Evolutionary conservation across 495 filamentous ascomycete genomes (phyloP), one percentile per base, ranked within the genome.

Genomic region (Monascus purpureus): DNA sequence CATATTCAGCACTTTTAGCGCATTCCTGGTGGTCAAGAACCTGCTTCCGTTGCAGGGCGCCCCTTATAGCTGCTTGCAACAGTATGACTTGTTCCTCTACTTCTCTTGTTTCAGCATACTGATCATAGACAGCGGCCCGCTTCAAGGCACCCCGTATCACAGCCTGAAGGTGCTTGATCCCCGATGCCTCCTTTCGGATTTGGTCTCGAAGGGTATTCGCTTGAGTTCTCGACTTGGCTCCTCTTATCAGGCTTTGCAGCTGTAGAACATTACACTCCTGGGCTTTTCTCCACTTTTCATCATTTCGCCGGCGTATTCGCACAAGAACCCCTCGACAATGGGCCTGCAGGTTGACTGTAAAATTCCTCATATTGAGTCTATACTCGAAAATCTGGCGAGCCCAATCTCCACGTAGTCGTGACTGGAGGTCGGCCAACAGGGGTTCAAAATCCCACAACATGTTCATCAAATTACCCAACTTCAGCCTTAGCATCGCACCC

Each of bases 381-480:
- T 90, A 92, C 23, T 73, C 70, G 31, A 75, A 65, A 31, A 93
- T 72, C 47, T 93, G 80, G 12, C 87, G 57, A 0, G 75, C 67
- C 67, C 74, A 82, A 39, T 75, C 73, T 17, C 86, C 92, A 38
- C 92, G 72, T 18, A 95, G 72, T 19, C 73, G 70, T 3, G 87
- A 72, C 50, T 99, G 92, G 17, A 99, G 59, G 24, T 90, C 75
- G 19, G 86, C 51, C 11, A 96, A 57, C 48, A 68, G 59, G 8
- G 75, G 69, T 53, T 99, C 92, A 8, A 70, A 69, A 42, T 92
- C 77, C 90, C 92, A 96, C n/a, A 96, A 63, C 17, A 70, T 52
- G 43, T 90, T 80, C 88, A 96, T 95, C 29, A 67, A 67, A 7
- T 80, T 57, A 11, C 86, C 88, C 8, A 95, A 72, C 35, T 68